Percentiles rank a stretch among this genome's conserved stretches.
These are phyloP conservation scores for Pilobolus umbonatus DNA, from an alignment of 192 early-diverging fungal species.

Conservation along the genomic window DNA sequence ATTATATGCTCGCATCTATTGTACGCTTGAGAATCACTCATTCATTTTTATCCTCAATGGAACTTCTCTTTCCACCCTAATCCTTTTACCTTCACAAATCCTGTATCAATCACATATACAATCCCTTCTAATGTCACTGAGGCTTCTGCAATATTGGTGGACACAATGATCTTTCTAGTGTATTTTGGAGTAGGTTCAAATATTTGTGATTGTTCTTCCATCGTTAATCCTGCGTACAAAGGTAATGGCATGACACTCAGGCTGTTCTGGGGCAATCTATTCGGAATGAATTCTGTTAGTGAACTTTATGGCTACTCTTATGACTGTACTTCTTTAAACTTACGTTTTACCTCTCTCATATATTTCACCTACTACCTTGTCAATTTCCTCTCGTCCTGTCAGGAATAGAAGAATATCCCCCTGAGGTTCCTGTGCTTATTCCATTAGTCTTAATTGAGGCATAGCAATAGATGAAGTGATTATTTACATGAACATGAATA, in stretches of 20 bases:
- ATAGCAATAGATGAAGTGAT: background rate
- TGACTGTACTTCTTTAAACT: conserved; percentile 12
- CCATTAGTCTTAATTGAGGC: too few species aligned
- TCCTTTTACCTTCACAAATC: conserved; percentile 80
- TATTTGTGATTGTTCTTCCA: conserved; percentile 61
- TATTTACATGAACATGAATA: conserved; percentile 54
- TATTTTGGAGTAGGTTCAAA: conserved; percentile 54
- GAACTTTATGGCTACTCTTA: background rate
- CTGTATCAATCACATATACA: conserved; percentile 73
- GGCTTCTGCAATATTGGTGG: conserved; percentile 90
- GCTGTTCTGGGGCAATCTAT: conserved; percentile 31
- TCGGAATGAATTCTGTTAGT: background rate
- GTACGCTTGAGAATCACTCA: background rate
- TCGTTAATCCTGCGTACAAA: conserved; percentile 65
- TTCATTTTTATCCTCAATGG: background rate
- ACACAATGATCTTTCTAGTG: conserved; percentile 78
- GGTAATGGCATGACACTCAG: conserved; percentile 51
- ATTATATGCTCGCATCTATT: conserved; percentile 74
- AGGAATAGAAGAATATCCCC: conserved; percentile 72
- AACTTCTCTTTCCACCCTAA: conserved; percentile 5
- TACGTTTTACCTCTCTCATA: conserved; percentile 50
- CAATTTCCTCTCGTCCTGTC: conserved; percentile 75
- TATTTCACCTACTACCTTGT: conserved; percentile 56
- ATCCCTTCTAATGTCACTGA: conserved; percentile 74
- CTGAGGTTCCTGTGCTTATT: conserved; percentile 37